Evolutionary conservation across 1,284 basidiomycete species (phyloP).

Genomic region (Cryptococcus maquisensis): DNA sequence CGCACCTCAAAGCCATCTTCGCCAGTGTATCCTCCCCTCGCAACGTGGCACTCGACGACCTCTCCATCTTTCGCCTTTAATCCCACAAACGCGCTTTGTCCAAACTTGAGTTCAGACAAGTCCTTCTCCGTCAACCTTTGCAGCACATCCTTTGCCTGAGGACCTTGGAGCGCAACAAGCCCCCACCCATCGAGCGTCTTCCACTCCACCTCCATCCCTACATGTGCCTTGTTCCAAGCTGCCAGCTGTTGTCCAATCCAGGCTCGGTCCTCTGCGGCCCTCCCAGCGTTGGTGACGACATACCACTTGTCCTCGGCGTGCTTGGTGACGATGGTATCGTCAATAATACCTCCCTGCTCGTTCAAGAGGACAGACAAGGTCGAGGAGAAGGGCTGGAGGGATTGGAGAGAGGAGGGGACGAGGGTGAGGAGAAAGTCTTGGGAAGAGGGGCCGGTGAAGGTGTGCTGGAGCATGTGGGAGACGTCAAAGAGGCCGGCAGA

Average conservation of each 20-base stretch:
- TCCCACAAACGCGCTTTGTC: conserved; percentile 31
- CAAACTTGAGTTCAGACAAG: conserved; percentile 61
- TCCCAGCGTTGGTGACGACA: conserved; percentile 93
- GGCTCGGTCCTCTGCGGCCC: conserved; percentile 72
- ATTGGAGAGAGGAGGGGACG: conserved; percentile 71
- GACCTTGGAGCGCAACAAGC: conserved; percentile 86
- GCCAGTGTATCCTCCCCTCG: conserved; percentile 96
- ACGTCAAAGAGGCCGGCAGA: conserved; percentile 92
- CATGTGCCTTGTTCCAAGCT: conserved; percentile 65
- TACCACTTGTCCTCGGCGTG: conserved; percentile 79
- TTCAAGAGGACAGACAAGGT: conserved; percentile 87
- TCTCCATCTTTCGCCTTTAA: conserved; percentile 32
- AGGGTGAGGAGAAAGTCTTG: conserved; percentile 79
- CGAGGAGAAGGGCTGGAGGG: conserved; percentile 65
- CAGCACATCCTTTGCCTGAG: conserved; percentile 73
- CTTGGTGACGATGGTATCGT: conserved; percentile 83
- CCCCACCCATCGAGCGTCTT: conserved; percentile 82
- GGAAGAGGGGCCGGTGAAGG: conserved; percentile 68
- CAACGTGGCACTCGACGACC: conserved; percentile 77
- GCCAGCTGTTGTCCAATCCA: conserved; percentile 68
- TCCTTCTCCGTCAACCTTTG: conserved; percentile 69
- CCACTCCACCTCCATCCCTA: conserved; percentile 65
- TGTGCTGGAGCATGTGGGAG: conserved; percentile 93
- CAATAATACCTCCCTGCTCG: conserved; percentile 86
- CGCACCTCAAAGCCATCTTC: conserved; percentile 95